Conservation (phyloP, 169 alveolate genomes). For the Toxoplasma gondii region DNA sequence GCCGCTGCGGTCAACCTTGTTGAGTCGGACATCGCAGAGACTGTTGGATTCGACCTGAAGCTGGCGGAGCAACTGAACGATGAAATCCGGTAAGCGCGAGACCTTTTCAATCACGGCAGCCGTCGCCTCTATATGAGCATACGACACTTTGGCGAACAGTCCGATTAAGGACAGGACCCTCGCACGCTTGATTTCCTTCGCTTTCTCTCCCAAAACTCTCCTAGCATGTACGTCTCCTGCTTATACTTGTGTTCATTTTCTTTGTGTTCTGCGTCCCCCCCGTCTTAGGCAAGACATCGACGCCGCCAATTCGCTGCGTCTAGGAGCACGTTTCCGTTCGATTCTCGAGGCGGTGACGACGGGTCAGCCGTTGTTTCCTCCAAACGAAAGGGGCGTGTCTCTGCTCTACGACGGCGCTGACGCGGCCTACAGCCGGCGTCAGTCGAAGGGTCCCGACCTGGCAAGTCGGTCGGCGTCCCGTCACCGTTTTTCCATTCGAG, state of each 20-base stretch:
- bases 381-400: not conserved
- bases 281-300: not conserved
- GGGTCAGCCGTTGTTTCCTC: not conserved
- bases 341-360: not conserved
- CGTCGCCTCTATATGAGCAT: no score
- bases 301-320: constrained; percentile 24
- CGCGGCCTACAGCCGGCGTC: not conserved
- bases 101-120: no score
- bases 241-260: not conserved
- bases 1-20: constrained; percentile 7
- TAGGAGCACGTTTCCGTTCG: constrained; percentile 12
- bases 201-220: no score
- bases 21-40: not conserved
- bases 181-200: no score
- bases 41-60: constrained; percentile 17
- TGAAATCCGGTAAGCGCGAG: not conserved
- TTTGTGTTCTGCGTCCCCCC: not conserved
- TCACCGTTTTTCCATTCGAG: not conserved
- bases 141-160: not conserved
- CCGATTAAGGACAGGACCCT: no score
- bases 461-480: not conserved
- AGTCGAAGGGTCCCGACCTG: not conserved
- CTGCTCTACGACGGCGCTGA: not conserved
- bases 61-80: not conserved
- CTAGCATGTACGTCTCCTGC: no score